Evolutionary conservation across 2,329 filamentous ascomycete species (phyloP), one percentile per base, ranked within the genome.

Genomic region (Fusarium tjaetaba): DNA sequence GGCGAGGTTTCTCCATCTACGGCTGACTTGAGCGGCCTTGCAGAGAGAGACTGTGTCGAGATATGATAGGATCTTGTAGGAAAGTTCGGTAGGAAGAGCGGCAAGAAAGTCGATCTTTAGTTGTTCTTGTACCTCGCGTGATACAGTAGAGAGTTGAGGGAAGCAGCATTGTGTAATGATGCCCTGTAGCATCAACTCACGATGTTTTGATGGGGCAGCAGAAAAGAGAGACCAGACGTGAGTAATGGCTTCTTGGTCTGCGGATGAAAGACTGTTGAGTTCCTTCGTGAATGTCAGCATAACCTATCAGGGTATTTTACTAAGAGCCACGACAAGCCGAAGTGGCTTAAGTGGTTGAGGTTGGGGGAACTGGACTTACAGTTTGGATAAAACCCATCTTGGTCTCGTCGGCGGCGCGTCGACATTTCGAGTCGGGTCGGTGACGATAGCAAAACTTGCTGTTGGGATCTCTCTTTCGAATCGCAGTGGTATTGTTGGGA

Each of bases 221-320:
- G 96, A 98, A 85, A 99, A 99, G 53, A 98, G 88, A 1, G 96
- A 97, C 96, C 96, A 99, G 63, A 98, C 95, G 79, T 98, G 96
- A 39, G 95, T 94, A 78, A 99, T 98, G 79, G 94, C 95, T 83
- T 98, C 94, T 83, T 97, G 95, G 81, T 99, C 96, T 73, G 90
- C 91, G 71, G 93, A 89, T 10, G 95, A 92, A 39, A 98, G 88
- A 52, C 89, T 91, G 77, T 96, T 93, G 59, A 98, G 90, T 82
- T 96, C 93, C 92, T 95, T 63, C 10, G 30, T 32, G 30, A 24
- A 24, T 28, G 39, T 66, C 51, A 67, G 53, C 45, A 61, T 60
- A 48, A 56, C 8, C 14, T 36, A 58, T 49, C 45, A 30, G 32
- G 13, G 46, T 45, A 45, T 51, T 43, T 20, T 30, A 22, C 62